Evolutionary conservation across 306 rosid species (phyloP), one percentile per base, ranked within the genome.

Genomic region (Delonix regia): DNA sequence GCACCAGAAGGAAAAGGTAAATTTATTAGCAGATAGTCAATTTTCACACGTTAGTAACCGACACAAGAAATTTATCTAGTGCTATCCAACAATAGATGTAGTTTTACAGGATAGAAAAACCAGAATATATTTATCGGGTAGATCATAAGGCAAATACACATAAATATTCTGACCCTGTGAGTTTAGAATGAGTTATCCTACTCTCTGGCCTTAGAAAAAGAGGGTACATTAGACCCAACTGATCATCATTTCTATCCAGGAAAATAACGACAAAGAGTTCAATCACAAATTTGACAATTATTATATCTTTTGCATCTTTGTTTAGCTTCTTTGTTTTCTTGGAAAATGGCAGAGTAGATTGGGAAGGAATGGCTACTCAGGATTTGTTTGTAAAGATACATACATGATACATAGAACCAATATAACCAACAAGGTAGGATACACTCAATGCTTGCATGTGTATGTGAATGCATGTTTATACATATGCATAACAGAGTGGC

Each of bases 1-100:
- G 97, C 89, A 86, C 76, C 71, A 85, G 78, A 69, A 69, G 71
- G 36, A 73, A 76, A 71, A 59, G 74, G 7, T 45, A 59, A 52
- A 68, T 52, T 38, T 52, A 14, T 62, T 61, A 22, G 68, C 72
- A 45, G 39, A 56, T 39, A 59, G 76, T 73, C 69, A 76, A 62
- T 64, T 51, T 71, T 82, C 72, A 73, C 34, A 51, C 14, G 38
- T 49, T 52, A 64, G 51, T 75, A 75, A 42, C 59, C 52, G 19
- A 33, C 36, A 67, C 74, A 51, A 30, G 71, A 81, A 75, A 81
- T 77, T 65, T 55, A 30, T 9, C 28, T 59, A 67, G 59, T 76
- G 66, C 75, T 67, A 76, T 60, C 71, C 59, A 42, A 71, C 71
- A 59, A 45, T 76, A 49, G 80, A 82, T 59, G 71, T 65, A 24